Evolutionary conservation across 1,284 basidiomycete species (phyloP).

Genomic region (Boletus albobrunnescens): DNA sequence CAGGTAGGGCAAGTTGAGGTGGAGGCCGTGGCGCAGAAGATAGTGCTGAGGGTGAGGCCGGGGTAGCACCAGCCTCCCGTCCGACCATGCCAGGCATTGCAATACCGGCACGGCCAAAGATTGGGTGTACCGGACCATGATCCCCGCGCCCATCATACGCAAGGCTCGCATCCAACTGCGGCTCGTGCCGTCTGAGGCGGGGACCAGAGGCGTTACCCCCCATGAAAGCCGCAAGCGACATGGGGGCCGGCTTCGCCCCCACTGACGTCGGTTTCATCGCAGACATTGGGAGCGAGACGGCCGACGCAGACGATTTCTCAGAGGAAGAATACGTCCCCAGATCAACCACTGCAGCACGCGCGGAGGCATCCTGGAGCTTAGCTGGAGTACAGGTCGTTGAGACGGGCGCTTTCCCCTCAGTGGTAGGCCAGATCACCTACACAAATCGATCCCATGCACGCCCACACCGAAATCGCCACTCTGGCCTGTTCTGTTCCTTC

Average conservation of each 20-base stretch:
- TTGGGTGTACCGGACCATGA: constrained; percentile 53
- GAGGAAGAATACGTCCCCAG: constrained; percentile 1
- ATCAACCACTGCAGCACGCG: constrained; percentile 9
- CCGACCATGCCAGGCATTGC: constrained; percentile 64
- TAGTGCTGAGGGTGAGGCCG: constrained; percentile 27
- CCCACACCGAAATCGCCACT: constrained; percentile 43
- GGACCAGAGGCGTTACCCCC: constrained; percentile 65
- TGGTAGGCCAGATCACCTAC: constrained; percentile 24
- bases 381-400: constrained; percentile 18
- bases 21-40: constrained; percentile 2
- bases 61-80: constrained; percentile 6
- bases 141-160: constrained; percentile 63
- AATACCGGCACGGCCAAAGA: constrained; percentile 68
- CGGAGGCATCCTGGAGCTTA: constrained; percentile 21
- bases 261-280: constrained; percentile 11
- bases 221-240: constrained; percentile 74
- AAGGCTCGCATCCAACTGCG: constrained; percentile 64
- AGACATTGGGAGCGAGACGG: constrained; percentile 12
- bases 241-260: constrained; percentile 22
- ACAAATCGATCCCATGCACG: constrained; percentile 33
- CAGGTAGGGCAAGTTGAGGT: neutral
- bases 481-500: constrained; percentile 47
- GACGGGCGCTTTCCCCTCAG: neutral
- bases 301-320: constrained; percentile 7
- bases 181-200: constrained; percentile 62